Evolutionary conservation across 305 asterid species (phyloP), one percentile per base, ranked within the genome.

Genomic region (Vinca major): DNA sequence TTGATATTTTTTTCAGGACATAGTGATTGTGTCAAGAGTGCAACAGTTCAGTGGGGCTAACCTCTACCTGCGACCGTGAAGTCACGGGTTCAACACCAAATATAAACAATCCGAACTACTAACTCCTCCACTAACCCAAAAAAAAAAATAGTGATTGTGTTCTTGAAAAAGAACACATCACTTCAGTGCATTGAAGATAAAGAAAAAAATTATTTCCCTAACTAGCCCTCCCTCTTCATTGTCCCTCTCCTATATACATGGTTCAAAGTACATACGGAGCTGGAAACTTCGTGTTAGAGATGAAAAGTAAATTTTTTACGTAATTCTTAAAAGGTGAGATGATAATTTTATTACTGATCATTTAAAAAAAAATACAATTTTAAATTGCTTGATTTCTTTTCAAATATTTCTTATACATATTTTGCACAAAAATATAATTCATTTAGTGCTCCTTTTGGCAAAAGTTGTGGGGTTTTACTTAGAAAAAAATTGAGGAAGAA

Each of bases 71-170:
- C n/a, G n/a, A n/a, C n/a, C n/a, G n/a, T n/a, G n/a, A n/a, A n/a
- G n/a, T n/a, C n/a, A n/a, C n/a, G n/a, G n/a, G n/a, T n/a, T n/a
- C n/a, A n/a, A n/a, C n/a, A n/a, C n/a, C n/a, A n/a, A n/a, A n/a
- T n/a, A n/a, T n/a, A n/a, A n/a, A n/a, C n/a, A n/a, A n/a, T n/a
- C n/a, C n/a, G n/a, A n/a, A n/a, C n/a, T n/a, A n/a, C n/a, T n/a
- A n/a, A n/a, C n/a, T n/a, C n/a, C n/a, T n/a, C n/a, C n/a, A n/a
- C n/a, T n/a, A n/a, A n/a, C n/a, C n/a, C n/a, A n/a, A n/a, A n/a
- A n/a, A n/a, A n/a, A n/a, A n/a, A n/a, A n/a, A 83, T 75, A 62
- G 77, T 82, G 85, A 86, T 86, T 82, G 83, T 70, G 72, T 64
- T 78, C 83, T 84, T 86, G 89, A 83, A 86, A 82, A 73, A 79